Evolutionary conservation across 2,329 filamentous ascomycete genomes (phyloP), one percentile per base, ranked within the genome.

Genomic region (Colletotrichum euphorbiae): DNA sequence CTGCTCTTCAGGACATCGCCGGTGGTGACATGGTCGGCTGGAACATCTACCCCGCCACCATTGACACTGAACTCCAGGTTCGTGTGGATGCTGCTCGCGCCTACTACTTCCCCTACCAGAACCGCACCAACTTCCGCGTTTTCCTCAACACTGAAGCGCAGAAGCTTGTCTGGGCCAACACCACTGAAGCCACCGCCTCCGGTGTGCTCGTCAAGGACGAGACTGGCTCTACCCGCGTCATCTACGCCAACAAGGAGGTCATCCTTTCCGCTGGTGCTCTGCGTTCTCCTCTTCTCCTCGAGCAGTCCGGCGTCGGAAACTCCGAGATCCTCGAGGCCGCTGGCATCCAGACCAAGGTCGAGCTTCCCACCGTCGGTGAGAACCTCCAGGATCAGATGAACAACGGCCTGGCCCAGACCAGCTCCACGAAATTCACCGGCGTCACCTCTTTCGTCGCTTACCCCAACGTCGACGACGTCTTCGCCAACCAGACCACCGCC

Each of bases 231-330:
- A 75, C 73, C 6, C 45, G 68, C 2, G 62, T 48, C 2, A 75
- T 85, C 45, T 70, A 72, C 11, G 85, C 82, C 3, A 75, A 72
- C 6, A 83, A 80, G 67, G 84, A 86, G 69, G 80, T 85, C 6
- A 78, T 87, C 21, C 62, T 82, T 7, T 83, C 82, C 0, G 82
- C 81, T 0, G 86, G 86, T 0, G 76, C 85, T 3, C 79, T 87
- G 59, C 80, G 82, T 65, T 84, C 83, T 8, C 85, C 86, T 1
- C 76, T 82, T 0, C 82, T 89, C 12, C 80, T 89, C 1, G 81
- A 87, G 69, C 78, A 78, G 8, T 88, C 85, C 0, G 86, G 86
- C 0, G 80, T 89, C 13, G 86, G 86, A 0, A 80, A 80, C 56
- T 72, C 75, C 6, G 69, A 38, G 74, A 78, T 84, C 15, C 75